These are phyloP conservation scores for Penicillium olsonii DNA, from an alignment of 2,329 filamentous ascomycete species.

Conservation along the genomic window DNA sequence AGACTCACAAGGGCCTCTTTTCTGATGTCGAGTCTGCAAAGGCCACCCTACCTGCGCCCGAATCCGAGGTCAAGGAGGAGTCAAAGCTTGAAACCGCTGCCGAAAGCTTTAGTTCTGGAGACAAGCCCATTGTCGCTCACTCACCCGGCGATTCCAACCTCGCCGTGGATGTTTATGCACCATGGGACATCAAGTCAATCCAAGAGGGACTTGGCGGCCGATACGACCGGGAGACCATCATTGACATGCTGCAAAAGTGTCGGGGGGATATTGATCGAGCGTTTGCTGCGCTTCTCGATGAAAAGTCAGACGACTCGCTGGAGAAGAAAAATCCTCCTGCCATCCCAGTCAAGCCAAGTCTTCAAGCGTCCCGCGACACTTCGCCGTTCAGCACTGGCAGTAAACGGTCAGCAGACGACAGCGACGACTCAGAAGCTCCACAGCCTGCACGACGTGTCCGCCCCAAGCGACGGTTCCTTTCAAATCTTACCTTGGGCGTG, in stretches of 20 bases:
- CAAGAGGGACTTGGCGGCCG: constrained; percentile 53
- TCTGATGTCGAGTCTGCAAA: constrained; percentile 34
- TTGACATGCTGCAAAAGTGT: constrained; percentile 54
- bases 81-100: neutral
- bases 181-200: constrained; percentile 60
- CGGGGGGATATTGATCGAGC: constrained; percentile 57
- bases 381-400: constrained; percentile 45
- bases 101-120: neutral
- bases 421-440: constrained; percentile 39
- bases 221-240: constrained; percentile 53
- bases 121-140: neutral
- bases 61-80: neutral
- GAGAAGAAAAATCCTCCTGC: constrained; percentile 24
- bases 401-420: constrained; percentile 44
- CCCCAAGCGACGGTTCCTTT: constrained; percentile 35
- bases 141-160: constrained; percentile 14
- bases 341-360: constrained; percentile 32
- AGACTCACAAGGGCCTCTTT: constrained; percentile 57
- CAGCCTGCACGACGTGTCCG: constrained; percentile 32
- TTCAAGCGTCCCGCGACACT: constrained; percentile 43
- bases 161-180: constrained; percentile 45
- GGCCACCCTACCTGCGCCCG: constrained; percentile 17
- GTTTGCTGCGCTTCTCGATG: constrained; percentile 54
- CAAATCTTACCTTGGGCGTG: constrained; percentile 38
- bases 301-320: constrained; percentile 33